Percentiles rank a stretch among this genome's conserved stretches.
phyloP scores from a whole-genome alignment of 2,329 filamentous ascomycete genomes.

The Sclerotinia spermophila region DNA sequence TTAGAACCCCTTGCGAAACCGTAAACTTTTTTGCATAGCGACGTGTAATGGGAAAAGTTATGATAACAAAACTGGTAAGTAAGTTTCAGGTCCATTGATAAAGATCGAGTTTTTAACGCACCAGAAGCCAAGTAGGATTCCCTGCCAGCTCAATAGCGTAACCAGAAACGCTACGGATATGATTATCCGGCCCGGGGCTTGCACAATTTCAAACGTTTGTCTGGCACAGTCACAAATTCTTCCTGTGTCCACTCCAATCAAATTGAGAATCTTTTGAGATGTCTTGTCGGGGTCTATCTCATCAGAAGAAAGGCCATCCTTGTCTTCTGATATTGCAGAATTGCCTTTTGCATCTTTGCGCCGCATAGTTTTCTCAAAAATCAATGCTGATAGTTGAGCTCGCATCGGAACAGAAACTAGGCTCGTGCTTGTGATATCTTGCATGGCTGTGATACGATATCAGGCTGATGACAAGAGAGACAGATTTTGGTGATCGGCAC shows the following conservation, averaged over 20 bases:
- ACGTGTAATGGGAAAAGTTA: constrained; percentile 63
- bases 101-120: not conserved
- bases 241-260: constrained; percentile 68
- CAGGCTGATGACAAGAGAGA: constrained; percentile 40
- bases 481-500: constrained; percentile 23
- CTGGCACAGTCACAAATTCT: constrained; percentile 61
- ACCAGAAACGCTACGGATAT: constrained; percentile 64
- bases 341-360: constrained; percentile 62
- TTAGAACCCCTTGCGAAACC: constrained; percentile 63
- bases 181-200: constrained; percentile 29
- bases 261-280: constrained; percentile 67
- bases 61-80: constrained; percentile 55
- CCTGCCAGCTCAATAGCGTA: constrained; percentile 65
- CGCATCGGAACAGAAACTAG: constrained; percentile 50
- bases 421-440: constrained; percentile 47
- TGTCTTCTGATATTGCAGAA: constrained; percentile 38
- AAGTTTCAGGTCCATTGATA: constrained; percentile 40
- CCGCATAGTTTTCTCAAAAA: constrained; percentile 72
- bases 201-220: constrained; percentile 48
- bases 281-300: constrained; percentile 50
- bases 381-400: constrained; percentile 63
- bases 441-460: constrained; percentile 62
- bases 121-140: constrained; percentile 59
- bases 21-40: constrained; percentile 45
- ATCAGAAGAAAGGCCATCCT: constrained; percentile 40